phyloP scores from a whole-genome alignment of 2,329 filamentous ascomycete genomes.

The Camillea tinctor region DNA sequence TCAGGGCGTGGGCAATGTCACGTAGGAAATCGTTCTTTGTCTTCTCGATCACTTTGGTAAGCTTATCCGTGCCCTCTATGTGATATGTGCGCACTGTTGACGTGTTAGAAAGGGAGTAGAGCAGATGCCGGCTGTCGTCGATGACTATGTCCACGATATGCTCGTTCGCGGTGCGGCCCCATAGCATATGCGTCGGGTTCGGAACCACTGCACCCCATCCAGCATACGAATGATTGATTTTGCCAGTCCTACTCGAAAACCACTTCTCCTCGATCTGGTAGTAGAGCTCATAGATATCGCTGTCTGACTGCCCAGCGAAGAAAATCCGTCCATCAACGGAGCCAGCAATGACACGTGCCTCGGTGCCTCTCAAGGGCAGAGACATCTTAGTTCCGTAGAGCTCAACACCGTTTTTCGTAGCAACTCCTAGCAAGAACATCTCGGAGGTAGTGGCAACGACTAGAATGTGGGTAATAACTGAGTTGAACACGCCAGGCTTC shows the following conservation, averaged over 20 bases:
- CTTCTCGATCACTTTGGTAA: slow-evolving; percentile 66
- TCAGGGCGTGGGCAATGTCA: slow-evolving; percentile 79
- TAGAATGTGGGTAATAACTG: slow-evolving; percentile 80
- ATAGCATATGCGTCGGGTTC: slow-evolving; percentile 48
- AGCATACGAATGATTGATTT: slow-evolving; percentile 81
- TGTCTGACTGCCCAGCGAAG: slow-evolving; percentile 76
- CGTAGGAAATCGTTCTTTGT: slow-evolving; percentile 59
- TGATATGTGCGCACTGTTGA: slow-evolving; percentile 92
- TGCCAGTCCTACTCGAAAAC: slow-evolving; percentile 87
- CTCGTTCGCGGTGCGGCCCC: slow-evolving; percentile 55
- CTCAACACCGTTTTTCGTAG: slow-evolving; percentile 65
- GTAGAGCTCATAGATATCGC: slow-evolving; percentile 88
- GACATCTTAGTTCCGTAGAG: slow-evolving; percentile 90
- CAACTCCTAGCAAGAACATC: slow-evolving; percentile 83
- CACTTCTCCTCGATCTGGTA: slow-evolving; percentile 98
- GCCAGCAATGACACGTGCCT: slow-evolving; percentile 75
- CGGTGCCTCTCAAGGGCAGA: slow-evolving; percentile 71
- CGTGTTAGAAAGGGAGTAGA: slow-evolving; percentile 86
- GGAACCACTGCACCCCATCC: slow-evolving; percentile 68
- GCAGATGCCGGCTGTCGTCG: slow-evolving; percentile 81
- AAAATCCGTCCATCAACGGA: slow-evolving; percentile 90
- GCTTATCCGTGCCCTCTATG: slow-evolving; percentile 65
- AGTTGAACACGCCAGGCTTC: slow-evolving; percentile 82
- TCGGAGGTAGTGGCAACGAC: slow-evolving; percentile 85
- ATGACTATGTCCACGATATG: slow-evolving; percentile 76